These are phyloP conservation scores for Aspergillus tamarii DNA, from an alignment of 2,329 filamentous ascomycete genomes.

Conservation along the genomic window DNA sequence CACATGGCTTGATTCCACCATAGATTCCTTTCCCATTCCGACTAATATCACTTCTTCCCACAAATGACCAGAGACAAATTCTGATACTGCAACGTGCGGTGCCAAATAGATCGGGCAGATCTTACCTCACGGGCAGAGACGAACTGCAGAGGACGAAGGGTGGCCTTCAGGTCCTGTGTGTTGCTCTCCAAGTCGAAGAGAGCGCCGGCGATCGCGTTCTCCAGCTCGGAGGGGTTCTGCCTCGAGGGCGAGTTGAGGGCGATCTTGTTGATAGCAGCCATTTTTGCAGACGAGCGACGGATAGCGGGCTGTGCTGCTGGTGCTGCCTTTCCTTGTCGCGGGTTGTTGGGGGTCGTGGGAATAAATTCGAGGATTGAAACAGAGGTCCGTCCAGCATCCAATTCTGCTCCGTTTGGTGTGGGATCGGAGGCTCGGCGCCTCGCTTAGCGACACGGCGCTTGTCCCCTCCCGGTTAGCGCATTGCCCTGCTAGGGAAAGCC, in stretches of 20 bases:
- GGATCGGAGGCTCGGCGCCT: slow-evolving; percentile 33
- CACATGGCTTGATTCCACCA: neutral
- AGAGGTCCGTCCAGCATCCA: slow-evolving; percentile 13
- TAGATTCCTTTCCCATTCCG: neutral
- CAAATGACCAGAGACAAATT: slow-evolving; percentile 1
- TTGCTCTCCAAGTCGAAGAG: slow-evolving; percentile 99
- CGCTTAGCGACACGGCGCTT: slow-evolving; percentile 37
- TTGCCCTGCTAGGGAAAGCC: slow-evolving; percentile 28
- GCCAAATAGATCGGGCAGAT: slow-evolving; percentile 19
- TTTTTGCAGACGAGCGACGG: slow-evolving; percentile 54
- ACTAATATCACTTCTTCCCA: neutral
- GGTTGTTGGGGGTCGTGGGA: slow-evolving; percentile 36
- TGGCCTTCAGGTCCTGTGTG: slow-evolving; percentile 95
- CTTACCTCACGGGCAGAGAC: slow-evolving; percentile 99
- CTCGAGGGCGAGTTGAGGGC: slow-evolving; percentile 94
- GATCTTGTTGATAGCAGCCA: slow-evolving; percentile 95
- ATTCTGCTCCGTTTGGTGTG: slow-evolving; percentile 27
- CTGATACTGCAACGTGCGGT: neutral
- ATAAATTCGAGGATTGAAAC: slow-evolving; percentile 26
- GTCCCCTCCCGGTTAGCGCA: slow-evolving; percentile 26
- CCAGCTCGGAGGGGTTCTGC: slow-evolving; percentile 94
- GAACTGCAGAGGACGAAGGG: slow-evolving; percentile 97
- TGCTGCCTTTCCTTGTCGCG: slow-evolving; percentile 36
- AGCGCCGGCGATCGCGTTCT: slow-evolving; percentile 94
- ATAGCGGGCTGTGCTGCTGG: slow-evolving; percentile 41